Evolutionary conservation across 1,139 yeast genomes (phyloP).

Genomic region (Blastobotrys serpentis): DNA sequence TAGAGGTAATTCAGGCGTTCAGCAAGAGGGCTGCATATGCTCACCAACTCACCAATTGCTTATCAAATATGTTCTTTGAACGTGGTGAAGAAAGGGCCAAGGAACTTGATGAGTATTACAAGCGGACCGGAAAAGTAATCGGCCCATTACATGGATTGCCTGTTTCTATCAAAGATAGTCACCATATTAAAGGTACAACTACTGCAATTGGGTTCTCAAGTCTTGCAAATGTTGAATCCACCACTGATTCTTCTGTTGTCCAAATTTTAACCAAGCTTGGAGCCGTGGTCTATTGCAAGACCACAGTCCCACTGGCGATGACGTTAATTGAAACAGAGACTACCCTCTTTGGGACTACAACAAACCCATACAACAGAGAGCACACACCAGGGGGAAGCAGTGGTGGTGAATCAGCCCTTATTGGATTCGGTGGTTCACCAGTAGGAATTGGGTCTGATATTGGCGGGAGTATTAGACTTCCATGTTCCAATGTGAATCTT

Average conservation of each 20-base stretch:
- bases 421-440: constrained; percentile 49
- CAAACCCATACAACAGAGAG: constrained; percentile 45
- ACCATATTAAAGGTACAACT: constrained; percentile 49
- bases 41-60: constrained; percentile 50
- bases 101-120: constrained; percentile 41
- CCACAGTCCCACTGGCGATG: constrained; percentile 58
- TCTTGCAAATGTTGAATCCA: constrained; percentile 8
- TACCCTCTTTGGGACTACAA: constrained; percentile 46
- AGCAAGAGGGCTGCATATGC: constrained; percentile 57
- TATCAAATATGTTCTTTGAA: constrained; percentile 37
- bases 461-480: constrained; percentile 60
- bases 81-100: constrained; percentile 45
- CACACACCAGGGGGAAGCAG: constrained; percentile 57
- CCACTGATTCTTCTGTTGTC: constrained; percentile 52
- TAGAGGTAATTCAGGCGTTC: constrained; percentile 35
- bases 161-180: constrained; percentile 58
- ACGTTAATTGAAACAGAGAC: constrained; percentile 50
- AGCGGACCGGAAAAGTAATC: constrained; percentile 39
- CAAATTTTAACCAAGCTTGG: constrained; percentile 45
- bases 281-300: constrained; percentile 53
- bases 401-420: constrained; percentile 61
- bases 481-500: constrained; percentile 52
- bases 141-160: constrained; percentile 58
- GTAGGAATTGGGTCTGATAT: constrained; percentile 62
- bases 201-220: constrained; percentile 33